Conservation (phyloP, 177 flowering plant genomes). For the Vitis hybrid region DNA sequence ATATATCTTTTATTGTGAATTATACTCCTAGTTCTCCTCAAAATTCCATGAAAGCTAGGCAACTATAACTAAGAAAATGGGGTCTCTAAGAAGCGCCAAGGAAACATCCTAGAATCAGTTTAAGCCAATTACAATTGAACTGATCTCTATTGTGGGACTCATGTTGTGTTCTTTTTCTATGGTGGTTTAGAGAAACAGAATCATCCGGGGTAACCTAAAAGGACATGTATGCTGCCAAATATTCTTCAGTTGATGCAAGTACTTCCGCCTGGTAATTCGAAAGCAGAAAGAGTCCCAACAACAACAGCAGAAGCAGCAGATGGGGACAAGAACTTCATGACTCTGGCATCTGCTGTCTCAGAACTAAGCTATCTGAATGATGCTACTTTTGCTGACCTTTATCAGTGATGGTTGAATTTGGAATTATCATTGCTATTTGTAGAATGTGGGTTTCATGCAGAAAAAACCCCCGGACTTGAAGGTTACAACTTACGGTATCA, state of each 20-base stretch:
- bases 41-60: too few species aligned
- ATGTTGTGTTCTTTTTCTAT: not conserved
- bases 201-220: not conserved
- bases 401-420: too few species aligned
- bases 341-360: slow-evolving; percentile 1
- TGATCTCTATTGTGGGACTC: not conserved
- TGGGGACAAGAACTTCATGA: slow-evolving; percentile 4
- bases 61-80: too few species aligned
- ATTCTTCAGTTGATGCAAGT: not conserved
- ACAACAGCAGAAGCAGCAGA: not conserved
- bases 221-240: not conserved
- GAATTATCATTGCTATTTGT: too few species aligned
- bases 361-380: not conserved
- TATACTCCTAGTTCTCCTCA: too few species aligned
- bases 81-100: too few species aligned
- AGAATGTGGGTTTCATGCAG: too few species aligned
- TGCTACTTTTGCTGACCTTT: too few species aligned
- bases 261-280: not conserved
- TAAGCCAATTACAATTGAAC: not conserved
- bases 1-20: too few species aligned
- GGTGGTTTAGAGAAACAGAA: slow-evolving; percentile 9
- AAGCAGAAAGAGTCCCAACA: not conserved
- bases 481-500: too few species aligned
- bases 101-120: too few species aligned
- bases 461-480: too few species aligned